Evolutionary conservation across 192 early-diverging fungal species (phyloP).

Genomic region (Spinellus fusiger): DNA sequence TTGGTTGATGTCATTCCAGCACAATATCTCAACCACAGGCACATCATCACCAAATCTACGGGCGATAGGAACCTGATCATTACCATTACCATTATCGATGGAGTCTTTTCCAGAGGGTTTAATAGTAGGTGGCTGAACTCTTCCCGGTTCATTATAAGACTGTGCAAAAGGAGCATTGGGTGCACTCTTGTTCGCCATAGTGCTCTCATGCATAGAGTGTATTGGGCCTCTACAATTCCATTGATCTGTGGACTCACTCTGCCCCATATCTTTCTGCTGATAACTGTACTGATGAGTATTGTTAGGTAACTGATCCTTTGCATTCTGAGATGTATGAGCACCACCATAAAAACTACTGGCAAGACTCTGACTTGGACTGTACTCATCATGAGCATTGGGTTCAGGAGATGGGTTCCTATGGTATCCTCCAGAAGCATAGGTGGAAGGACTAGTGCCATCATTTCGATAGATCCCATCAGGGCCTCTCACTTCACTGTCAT

Average conservation of each 20-base stretch:
- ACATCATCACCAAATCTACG: constrained; percentile 3
- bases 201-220: too few species aligned
- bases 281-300: not conserved
- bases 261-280: not conserved
- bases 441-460: not conserved
- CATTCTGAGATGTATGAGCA: not conserved
- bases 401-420: not conserved
- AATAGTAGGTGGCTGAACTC: not conserved
- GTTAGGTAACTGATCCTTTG: not conserved
- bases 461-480: not conserved
- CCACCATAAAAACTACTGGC: not conserved
- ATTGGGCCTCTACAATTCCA: too few species aligned
- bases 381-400: not conserved
- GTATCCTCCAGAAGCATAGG: not conserved
- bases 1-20: not conserved
- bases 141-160: not conserved
- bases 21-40: constrained; percentile 5
- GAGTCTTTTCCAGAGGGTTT: not conserved
- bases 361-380: not conserved
- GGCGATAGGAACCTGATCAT: not conserved
- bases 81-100: not conserved
- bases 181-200: too few species aligned
- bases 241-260: too few species aligned
- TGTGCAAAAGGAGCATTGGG: too few species aligned
- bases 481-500: not conserved